phyloP scores from a whole-genome alignment of 2,329 filamentous ascomycete genomes.

The Botrytis byssoidea region DNA sequence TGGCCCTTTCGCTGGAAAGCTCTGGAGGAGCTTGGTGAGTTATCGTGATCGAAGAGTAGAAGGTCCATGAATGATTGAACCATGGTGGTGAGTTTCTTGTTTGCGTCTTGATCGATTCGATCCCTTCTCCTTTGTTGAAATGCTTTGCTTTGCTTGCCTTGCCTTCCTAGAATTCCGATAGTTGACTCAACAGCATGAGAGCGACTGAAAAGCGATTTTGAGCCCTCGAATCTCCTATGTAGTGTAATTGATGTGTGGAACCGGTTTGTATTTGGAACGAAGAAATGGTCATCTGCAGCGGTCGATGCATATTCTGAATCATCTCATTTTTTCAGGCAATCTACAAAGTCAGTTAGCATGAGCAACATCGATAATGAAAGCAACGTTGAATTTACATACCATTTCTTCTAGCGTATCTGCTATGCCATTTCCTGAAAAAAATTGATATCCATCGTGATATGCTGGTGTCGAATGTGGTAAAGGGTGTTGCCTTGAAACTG shows the following conservation, averaged over 20 bases:
- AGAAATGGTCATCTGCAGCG: background rate
- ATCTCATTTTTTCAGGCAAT: background rate
- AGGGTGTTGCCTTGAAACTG: background rate
- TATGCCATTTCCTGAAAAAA: background rate
- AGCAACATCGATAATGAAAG: background rate
- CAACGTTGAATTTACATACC: background rate
- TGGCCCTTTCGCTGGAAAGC: background rate
- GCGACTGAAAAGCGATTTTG: background rate
- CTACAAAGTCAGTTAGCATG: background rate
- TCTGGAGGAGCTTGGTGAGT: background rate
- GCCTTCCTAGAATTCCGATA: background rate
- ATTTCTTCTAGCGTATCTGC: background rate
- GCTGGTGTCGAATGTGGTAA: background rate
- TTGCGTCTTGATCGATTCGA: background rate
- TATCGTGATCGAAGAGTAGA: background rate
- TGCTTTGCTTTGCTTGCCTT: background rate
- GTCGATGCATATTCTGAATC: background rate
- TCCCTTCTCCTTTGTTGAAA: background rate
- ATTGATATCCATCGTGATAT: background rate
- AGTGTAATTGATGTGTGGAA: background rate
- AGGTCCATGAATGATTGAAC: background rate
- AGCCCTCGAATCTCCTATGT: background rate
- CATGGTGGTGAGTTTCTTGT: background rate
- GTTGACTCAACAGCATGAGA: background rate
- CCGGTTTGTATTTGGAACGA: background rate